Conservation (phyloP, 2,329 filamentous ascomycete genomes). For the Lachnellula cervina region DNA sequence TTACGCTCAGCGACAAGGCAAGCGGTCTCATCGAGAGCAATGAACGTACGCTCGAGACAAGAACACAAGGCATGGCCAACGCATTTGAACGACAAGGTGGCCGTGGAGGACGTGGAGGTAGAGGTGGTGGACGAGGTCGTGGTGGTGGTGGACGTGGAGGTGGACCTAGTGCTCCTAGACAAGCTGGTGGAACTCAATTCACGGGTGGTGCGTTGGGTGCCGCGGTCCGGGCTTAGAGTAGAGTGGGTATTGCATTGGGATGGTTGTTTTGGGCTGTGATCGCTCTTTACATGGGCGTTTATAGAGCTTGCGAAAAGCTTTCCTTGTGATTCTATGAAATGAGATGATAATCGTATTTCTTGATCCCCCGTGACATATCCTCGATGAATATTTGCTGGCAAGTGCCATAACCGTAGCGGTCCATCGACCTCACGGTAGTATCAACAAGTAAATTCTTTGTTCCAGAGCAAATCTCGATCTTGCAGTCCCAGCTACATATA, state of each 20-base stretch:
- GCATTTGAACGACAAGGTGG: conserved; percentile 92
- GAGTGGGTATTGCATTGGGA: conserved; percentile 30
- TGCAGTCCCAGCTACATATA: too few species aligned
- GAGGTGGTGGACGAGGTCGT: conserved; percentile 59
- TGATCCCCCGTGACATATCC: too few species aligned
- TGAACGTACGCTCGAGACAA: conserved; percentile 93
- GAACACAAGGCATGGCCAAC: conserved; percentile 91
- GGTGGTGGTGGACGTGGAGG: conserved; percentile 53
- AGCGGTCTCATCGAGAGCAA: conserved; percentile 94
- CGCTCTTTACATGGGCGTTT: conserved; percentile 28
- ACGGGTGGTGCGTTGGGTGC: conserved; percentile 74
- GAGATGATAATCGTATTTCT: conserved; percentile 1
- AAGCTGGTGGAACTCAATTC: conserved; percentile 72
- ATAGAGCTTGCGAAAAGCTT: conserved; percentile 31
- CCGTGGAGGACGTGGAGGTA: conserved; percentile 63
- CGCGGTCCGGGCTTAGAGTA: conserved; percentile 53
- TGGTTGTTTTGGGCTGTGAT: conserved; percentile 26
- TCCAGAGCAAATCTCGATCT: too few species aligned
- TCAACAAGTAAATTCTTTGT: too few species aligned
- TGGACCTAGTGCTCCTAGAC: conserved; percentile 57
- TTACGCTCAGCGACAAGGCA: conserved; percentile 93
- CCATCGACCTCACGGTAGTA: too few species aligned
- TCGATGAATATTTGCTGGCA: too few species aligned
- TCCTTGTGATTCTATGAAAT: conserved; percentile 11
- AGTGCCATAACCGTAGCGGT: too few species aligned